Evolutionary conservation across 352 stramenopile species (phyloP).

Genomic region (Phytophthora citrophthora): DNA sequence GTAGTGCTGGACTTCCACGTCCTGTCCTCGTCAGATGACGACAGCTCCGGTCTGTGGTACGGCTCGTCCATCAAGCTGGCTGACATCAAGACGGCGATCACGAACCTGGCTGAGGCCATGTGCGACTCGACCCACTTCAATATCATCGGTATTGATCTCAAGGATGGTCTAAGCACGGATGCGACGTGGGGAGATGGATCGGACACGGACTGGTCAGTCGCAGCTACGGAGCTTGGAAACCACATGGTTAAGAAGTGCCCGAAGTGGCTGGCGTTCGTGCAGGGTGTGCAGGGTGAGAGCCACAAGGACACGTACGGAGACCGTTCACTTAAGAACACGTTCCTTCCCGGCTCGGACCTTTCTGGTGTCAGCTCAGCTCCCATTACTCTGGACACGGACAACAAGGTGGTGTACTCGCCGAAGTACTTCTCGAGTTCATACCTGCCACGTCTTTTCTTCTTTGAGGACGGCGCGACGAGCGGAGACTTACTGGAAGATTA

Average conservation of each 20-base stretch:
- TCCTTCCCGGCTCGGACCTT: conserved; percentile 73
- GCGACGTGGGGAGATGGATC: conserved; percentile 81
- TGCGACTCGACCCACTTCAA: conserved; percentile 88
- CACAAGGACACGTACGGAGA: conserved; percentile 73
- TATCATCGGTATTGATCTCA: conserved; percentile 87
- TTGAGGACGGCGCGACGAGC: conserved; percentile 47
- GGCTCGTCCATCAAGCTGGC: conserved; percentile 71
- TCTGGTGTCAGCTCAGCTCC: conserved; percentile 46
- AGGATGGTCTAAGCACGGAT: conserved; percentile 65
- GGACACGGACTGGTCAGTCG: conserved; percentile 77
- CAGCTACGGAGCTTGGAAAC: conserved; percentile 72
- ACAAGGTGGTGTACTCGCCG: conserved; percentile 86
- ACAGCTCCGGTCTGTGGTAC: conserved; percentile 71
- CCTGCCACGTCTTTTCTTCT: conserved; percentile 71
- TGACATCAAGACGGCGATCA: conserved; percentile 84
- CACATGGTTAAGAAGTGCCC: conserved; percentile 71
- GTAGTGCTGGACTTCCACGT: conserved; percentile 86
- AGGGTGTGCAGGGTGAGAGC: conserved; percentile 70
- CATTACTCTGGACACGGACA: conserved; percentile 61
- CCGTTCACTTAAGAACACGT: conserved; percentile 68
- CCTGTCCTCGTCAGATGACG: conserved; percentile 55
- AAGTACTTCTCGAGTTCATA: conserved; percentile 82
- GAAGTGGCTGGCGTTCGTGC: conserved; percentile 81
- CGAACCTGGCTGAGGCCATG: conserved; percentile 67
- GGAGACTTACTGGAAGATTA: conserved; percentile 73